These are phyloP conservation scores for Boletales sp. DNA, from an alignment of 768 basidiomycete genomes.

Conservation along the genomic window DNA sequence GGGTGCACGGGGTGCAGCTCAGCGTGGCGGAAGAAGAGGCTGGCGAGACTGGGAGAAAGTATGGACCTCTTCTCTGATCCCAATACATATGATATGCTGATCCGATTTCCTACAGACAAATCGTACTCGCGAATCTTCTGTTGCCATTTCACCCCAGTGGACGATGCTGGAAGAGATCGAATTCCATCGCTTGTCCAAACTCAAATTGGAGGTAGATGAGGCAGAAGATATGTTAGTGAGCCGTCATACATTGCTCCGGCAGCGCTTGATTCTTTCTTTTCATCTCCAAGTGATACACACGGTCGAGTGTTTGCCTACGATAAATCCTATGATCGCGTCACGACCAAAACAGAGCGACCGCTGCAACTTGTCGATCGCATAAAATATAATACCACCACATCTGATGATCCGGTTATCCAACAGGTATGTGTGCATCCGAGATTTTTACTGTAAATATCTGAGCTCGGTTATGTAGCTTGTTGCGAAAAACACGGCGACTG, in stretches of 20 bases:
- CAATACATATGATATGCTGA: background rate
- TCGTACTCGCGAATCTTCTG: constrained; percentile 87
- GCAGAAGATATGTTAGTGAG: constrained; percentile 79
- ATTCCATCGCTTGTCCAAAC: constrained; percentile 86
- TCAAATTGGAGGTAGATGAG: constrained; percentile 91
- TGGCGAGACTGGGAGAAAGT: constrained; percentile 98
- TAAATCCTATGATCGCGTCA: constrained; percentile 92
- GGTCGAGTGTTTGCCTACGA: constrained; percentile 92
- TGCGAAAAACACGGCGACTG: constrained; percentile 71
- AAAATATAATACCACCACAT: constrained; percentile 96
- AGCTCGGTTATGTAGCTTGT: constrained; percentile 55
- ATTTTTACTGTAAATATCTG: constrained; percentile 2
- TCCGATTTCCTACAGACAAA: constrained; percentile 48
- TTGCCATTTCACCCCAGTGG: constrained; percentile 91
- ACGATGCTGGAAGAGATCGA: constrained; percentile 96
- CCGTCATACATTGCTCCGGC: background rate
- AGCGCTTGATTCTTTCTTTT: constrained; percentile 5
- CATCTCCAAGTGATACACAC: constrained; percentile 62
- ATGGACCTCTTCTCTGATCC: constrained; percentile 9
- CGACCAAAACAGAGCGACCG: constrained; percentile 87
- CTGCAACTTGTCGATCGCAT: constrained; percentile 92
- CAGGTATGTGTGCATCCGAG: constrained; percentile 47
- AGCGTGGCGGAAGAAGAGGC: constrained; percentile 51
- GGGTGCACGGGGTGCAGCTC: constrained; percentile 42
- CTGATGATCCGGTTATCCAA: constrained; percentile 96